phyloP scores from a whole-genome alignment of 352 stramenopile species.

The Plasmopara halstedii region DNA sequence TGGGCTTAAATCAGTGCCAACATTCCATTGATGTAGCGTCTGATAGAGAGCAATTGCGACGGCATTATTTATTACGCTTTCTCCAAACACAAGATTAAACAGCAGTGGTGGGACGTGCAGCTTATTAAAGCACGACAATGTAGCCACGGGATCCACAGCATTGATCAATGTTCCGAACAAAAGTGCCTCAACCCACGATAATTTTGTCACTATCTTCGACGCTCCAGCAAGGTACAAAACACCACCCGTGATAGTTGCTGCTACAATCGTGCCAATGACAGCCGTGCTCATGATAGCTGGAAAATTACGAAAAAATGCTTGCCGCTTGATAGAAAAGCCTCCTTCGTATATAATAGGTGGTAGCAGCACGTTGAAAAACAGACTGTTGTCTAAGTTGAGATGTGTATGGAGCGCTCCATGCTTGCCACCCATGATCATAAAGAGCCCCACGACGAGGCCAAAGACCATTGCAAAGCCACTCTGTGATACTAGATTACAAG shows the following conservation, averaged over 20 bases:
- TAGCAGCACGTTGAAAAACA: conserved; percentile 82
- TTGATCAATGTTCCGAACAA: conserved; percentile 90
- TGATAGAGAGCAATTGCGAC: conserved; percentile 91
- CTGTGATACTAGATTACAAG: conserved; percentile 77
- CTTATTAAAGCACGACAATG: conserved; percentile 89
- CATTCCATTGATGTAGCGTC: conserved; percentile 84
- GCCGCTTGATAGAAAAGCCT: conserved; percentile 81
- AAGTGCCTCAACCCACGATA: conserved; percentile 87
- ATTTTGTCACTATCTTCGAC: conserved; percentile 47
- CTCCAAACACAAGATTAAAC: conserved; percentile 94
- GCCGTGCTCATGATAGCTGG: conserved; percentile 80
- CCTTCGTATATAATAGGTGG: conserved; percentile 85
- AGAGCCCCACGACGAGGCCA: conserved; percentile 53
- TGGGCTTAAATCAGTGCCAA: conserved; percentile 55
- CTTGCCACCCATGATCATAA: conserved; percentile 59
- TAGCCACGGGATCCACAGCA: conserved; percentile 92
- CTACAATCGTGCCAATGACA: conserved; percentile 68
- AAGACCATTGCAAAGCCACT: conserved; percentile 78
- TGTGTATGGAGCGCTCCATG: conserved; percentile 55
- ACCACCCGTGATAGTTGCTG: conserved; percentile 69
- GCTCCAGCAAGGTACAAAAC: conserved; percentile 61
- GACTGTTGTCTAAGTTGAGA: conserved; percentile 77
- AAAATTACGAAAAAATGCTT: conserved; percentile 84
- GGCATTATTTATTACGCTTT: conserved; percentile 94
- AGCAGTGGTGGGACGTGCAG: conserved; percentile 79